Evolutionary conservation across 2,329 filamentous ascomycete genomes (phyloP).

Genomic region (Chaetomium sp.): DNA sequence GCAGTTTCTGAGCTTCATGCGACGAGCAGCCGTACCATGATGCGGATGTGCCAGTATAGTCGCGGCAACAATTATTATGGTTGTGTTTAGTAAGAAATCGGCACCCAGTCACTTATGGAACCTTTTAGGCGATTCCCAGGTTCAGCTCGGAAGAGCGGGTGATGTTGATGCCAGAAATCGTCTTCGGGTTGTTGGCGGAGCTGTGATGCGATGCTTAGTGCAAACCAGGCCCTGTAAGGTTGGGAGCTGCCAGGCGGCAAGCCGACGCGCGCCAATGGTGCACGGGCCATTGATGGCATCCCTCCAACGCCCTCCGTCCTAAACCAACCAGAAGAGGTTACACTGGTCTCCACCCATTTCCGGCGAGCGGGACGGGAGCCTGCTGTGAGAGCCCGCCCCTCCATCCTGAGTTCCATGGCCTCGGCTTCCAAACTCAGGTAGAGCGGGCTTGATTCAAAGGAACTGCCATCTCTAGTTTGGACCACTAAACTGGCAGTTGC

Average conservation of each 20-base stretch:
- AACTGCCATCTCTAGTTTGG: too few species aligned
- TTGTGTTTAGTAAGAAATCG: neutral
- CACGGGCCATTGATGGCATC: slow-evolving; percentile 7
- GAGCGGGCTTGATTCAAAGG: too few species aligned
- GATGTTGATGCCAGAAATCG: neutral
- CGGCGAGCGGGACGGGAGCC: neutral
- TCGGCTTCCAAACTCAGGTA: too few species aligned
- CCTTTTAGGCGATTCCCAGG: neutral
- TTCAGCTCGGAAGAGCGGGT: neutral
- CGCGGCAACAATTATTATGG: neutral
- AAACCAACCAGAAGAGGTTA: too few species aligned
- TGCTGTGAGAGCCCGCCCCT: too few species aligned
- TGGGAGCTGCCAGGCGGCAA: slow-evolving; percentile 20
- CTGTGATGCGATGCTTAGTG: slow-evolving; percentile 7
- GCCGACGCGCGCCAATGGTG: slow-evolving; percentile 17
- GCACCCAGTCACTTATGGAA: neutral
- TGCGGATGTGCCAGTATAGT: slow-evolving; percentile 13
- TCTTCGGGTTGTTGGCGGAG: slow-evolving; percentile 4
- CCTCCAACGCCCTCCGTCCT: too few species aligned
- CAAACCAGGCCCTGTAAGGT: slow-evolving; percentile 8
- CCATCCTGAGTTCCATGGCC: too few species aligned
- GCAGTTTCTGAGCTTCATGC: neutral
- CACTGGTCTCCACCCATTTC: neutral
- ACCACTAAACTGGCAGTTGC: too few species aligned
- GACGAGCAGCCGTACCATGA: slow-evolving; percentile 25